Percentiles rank a stretch among this genome's conserved stretches.
Conservation (phyloP, 495 filamentous ascomycete species). For the Friedmanniomyces endolithicus region DNA sequence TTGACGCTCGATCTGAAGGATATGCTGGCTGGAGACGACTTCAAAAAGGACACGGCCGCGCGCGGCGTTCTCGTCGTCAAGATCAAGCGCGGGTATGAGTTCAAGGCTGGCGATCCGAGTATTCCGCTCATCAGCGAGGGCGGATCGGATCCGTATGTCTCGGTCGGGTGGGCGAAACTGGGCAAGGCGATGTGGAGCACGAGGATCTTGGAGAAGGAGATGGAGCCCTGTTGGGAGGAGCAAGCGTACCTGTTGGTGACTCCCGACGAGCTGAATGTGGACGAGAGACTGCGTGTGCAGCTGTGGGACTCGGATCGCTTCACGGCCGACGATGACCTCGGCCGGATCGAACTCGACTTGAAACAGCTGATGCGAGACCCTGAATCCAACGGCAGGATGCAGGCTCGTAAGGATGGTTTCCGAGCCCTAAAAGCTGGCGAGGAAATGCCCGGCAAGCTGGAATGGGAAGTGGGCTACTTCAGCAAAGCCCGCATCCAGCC, state of each 20-base stretch:
- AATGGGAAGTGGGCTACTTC: slow-evolving; percentile 61
- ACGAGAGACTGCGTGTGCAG: slow-evolving; percentile 53
- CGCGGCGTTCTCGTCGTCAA: slow-evolving; percentile 52
- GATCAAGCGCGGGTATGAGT: slow-evolving; percentile 49
- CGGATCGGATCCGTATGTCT: slow-evolving; percentile 55
- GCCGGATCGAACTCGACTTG: slow-evolving; percentile 52
- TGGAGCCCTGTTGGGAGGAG: slow-evolving; percentile 58
- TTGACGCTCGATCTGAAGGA: slow-evolving; percentile 59
- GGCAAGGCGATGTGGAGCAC: slow-evolving; percentile 54
- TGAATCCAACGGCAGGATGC: slow-evolving; percentile 42
- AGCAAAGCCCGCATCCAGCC: slow-evolving; percentile 47
- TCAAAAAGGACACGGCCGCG: slow-evolving; percentile 56
- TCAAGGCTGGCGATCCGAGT: slow-evolving; percentile 54
- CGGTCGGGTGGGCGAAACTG: slow-evolving; percentile 63
- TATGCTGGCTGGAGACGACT: slow-evolving; percentile 63
- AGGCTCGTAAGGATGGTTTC: slow-evolving; percentile 47
- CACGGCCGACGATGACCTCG: slow-evolving; percentile 61
- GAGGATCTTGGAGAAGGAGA: slow-evolving; percentile 48
- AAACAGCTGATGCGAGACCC: slow-evolving; percentile 48
- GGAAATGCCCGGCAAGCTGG: slow-evolving; percentile 54
- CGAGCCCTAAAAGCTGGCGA: slow-evolving; percentile 47
- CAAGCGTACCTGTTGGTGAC: slow-evolving; percentile 51
- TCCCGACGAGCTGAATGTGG: slow-evolving; percentile 56
- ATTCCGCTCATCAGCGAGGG: slow-evolving; percentile 43
- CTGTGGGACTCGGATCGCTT: slow-evolving; percentile 60